Evolutionary conservation across 371 early-diverging fungal genomes (phyloP).

Genomic region (Massospora cicadina): DNA sequence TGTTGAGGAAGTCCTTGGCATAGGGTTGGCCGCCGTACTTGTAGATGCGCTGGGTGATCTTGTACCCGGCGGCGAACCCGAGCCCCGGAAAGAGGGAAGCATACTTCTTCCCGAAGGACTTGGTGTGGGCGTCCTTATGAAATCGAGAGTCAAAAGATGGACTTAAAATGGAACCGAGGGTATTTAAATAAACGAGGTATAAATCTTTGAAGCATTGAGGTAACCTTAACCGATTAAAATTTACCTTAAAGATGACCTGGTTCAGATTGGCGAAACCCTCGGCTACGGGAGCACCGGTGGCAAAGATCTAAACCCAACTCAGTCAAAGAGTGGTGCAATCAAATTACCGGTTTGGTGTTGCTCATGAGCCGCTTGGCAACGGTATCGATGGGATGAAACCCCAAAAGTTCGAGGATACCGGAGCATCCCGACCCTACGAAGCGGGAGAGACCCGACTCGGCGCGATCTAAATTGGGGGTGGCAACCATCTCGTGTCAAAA

Average conservation of each 20-base stretch:
- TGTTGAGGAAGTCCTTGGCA: constrained; percentile 79
- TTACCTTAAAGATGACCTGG: constrained; percentile 65
- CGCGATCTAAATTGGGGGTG: too few species aligned
- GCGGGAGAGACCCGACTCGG: constrained; percentile 63
- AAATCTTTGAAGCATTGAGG: too few species aligned
- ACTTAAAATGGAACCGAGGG: not conserved
- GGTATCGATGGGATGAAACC: constrained; percentile 97
- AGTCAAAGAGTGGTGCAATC: too few species aligned
- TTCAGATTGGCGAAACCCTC: constrained; percentile 41
- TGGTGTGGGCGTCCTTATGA: constrained; percentile 49
- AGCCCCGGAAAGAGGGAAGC: constrained; percentile 91
- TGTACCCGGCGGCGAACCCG: constrained; percentile 93
- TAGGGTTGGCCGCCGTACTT: constrained; percentile 97
- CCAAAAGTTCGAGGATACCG: constrained; percentile 81
- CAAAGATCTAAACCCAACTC: constrained; percentile 47
- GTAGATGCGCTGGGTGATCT: constrained; percentile 87
- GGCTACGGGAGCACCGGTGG: constrained; percentile 29
- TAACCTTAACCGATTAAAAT: not conserved
- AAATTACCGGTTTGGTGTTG: constrained; percentile 59
- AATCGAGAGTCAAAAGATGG: constrained; percentile 13
- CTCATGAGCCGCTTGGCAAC: constrained; percentile 96
- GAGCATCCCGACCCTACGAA: constrained; percentile 81
- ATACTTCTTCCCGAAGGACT: constrained; percentile 60
- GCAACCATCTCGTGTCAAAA: too few species aligned
- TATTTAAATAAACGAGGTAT: too few species aligned